Percentiles rank a stretch among this genome's conserved stretches.
Evolutionary conservation across 306 rosid genomes (phyloP).

Genomic region (Myrica gale): DNA sequence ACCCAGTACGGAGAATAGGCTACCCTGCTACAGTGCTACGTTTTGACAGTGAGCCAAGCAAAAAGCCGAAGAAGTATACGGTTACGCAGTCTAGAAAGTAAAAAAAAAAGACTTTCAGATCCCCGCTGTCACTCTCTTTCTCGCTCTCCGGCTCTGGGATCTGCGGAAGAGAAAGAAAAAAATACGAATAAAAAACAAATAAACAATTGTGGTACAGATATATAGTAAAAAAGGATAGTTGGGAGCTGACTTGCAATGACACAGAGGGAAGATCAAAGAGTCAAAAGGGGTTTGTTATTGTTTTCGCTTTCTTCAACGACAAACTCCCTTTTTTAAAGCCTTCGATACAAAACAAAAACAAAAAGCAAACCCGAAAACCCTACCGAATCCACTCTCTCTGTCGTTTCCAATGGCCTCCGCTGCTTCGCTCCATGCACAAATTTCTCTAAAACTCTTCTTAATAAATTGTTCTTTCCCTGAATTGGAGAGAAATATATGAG

Average conservation of each 20-base stretch:
- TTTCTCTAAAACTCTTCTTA: background rate
- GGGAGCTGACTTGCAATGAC: slow-evolving; percentile 34
- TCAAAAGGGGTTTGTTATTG: slow-evolving; percentile 28
- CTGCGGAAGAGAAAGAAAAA: slow-evolving; percentile 50
- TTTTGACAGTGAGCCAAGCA: slow-evolving; percentile 43
- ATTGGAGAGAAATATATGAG: slow-evolving; percentile 2
- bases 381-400: background rate
- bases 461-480: background rate
- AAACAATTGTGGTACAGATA: background rate
- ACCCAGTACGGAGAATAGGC: slow-evolving; percentile 40
- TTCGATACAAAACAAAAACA: background rate
- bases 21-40: slow-evolving; percentile 46
- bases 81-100: slow-evolving; percentile 33
- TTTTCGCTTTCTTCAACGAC: background rate
- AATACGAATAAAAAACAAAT: background rate
- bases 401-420: background rate
- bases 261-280: slow-evolving; percentile 15
- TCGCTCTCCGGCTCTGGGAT: slow-evolving; percentile 41
- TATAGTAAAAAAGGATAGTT: background rate
- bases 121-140: slow-evolving; percentile 25
- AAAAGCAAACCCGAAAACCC: slow-evolving; percentile 13
- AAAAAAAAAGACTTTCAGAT: slow-evolving; percentile 34
- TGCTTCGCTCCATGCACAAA: slow-evolving; percentile 19
- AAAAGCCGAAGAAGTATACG: slow-evolving; percentile 39
- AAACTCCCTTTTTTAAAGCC: background rate